phyloP scores from a whole-genome alignment of 2,329 filamentous ascomycete genomes.

The Rhytidhysteron rufulum region DNA sequence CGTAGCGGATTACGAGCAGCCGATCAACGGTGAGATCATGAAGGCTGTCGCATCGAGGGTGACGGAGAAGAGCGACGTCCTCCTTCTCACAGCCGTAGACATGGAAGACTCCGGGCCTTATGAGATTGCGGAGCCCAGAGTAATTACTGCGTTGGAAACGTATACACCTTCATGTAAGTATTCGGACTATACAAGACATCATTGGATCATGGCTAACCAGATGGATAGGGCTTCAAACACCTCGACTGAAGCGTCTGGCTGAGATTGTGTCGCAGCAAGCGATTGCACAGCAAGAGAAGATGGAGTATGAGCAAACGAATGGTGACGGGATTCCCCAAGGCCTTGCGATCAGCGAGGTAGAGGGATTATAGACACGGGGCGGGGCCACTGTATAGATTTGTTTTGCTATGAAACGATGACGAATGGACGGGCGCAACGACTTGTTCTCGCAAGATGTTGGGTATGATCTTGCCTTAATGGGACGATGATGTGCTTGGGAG shows the following conservation, averaged over 20 bases:
- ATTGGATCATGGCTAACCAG: constrained; percentile 24
- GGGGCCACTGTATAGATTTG: neutral
- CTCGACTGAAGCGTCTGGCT: constrained; percentile 88
- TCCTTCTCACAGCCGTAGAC: constrained; percentile 89
- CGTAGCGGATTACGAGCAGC: constrained; percentile 97
- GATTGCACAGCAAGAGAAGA: constrained; percentile 88
- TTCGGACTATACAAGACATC: constrained; percentile 3
- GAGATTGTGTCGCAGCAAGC: constrained; percentile 97
- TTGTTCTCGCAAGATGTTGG: neutral
- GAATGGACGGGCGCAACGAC: neutral
- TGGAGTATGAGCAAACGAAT: constrained; percentile 50
- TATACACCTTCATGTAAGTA: constrained; percentile 94
- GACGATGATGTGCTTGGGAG: neutral
- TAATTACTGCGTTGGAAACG: constrained; percentile 93
- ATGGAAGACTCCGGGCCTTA: constrained; percentile 99
- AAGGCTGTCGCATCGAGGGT: constrained; percentile 96
- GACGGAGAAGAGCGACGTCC: constrained; percentile 95
- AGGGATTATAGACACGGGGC: constrained; percentile 12
- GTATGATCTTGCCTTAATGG: neutral
- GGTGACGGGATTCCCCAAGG: constrained; percentile 40
- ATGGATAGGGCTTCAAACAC: constrained; percentile 81
- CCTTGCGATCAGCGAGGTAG: constrained; percentile 52
- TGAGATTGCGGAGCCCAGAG: constrained; percentile 93
- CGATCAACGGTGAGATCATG: constrained; percentile 99
- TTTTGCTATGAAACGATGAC: neutral